Evolutionary conservation across 1,284 basidiomycete genomes (phyloP), one percentile per base, ranked within the genome.

Genomic region (Coniferiporia sulphurascens): DNA sequence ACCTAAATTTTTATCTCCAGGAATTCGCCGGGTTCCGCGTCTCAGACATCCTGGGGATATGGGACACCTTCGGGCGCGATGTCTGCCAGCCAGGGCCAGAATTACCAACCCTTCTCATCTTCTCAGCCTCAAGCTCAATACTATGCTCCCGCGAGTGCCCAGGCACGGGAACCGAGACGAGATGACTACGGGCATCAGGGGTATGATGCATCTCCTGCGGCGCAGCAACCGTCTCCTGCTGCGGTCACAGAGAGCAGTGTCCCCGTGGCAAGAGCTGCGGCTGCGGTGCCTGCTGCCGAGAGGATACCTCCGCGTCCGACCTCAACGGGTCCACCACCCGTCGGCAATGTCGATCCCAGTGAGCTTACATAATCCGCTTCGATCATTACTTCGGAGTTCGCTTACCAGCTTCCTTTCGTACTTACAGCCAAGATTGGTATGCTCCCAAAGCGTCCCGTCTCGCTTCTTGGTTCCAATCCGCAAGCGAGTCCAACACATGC

Each of bases 371-470:
- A n/a, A 55, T 48, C 19, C 10, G 10, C 38, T 52, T 12, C 21
- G 34, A 10, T 44, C 32, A 13, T 19, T 6, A 34, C 7, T 38
- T 32, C n/a, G n/a, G n/a, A n/a, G n/a, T n/a, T n/a, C 38, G 10
- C 34, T 7, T 17, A 6, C 27, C 10, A 38, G 41, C 35, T 49
- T 32, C 15, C 41, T 15, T 61, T 34, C 34, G 21, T 58, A 56
- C 53, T 22, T 27, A 17, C 60, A 78, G 78, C 73, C 52, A 89
- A 87, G 71, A 74, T 89, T 1, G 88, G 87, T n/a, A 69, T 90
- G 41, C 74, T 90, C 19, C 87, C 88, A 4, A 89, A 88, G 71
- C 80, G 84, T 0, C 85, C 87, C 2, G 87, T 90, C 12, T 84
- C 86, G 8, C 76, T 89, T n/a, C 67, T 87, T 22, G 76, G 75